Percentiles rank a stretch among this genome's conserved stretches.
phyloP scores from a whole-genome alignment of 345 rosid species.

The Firmiana major region DNA sequence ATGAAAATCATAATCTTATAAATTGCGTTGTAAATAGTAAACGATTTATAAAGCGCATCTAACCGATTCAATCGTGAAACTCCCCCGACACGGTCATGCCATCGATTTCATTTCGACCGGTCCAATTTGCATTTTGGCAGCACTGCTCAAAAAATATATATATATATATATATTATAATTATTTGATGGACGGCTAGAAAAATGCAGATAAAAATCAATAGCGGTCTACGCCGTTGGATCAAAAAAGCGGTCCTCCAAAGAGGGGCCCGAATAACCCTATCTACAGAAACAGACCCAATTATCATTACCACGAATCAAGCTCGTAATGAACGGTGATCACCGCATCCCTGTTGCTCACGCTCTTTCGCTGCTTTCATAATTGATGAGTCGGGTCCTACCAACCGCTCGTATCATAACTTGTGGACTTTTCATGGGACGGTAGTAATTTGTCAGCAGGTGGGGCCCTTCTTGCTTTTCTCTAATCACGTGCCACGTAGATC shows the following conservation, averaged over 20 bases:
- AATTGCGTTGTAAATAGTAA: too few relatives aligned
- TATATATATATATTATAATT: too few relatives aligned
- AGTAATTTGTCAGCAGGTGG: background rate
- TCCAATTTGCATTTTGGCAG: too few relatives aligned
- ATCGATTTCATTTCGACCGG: too few relatives aligned
- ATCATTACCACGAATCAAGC: background rate
- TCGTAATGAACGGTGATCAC: slow-evolving; percentile 1
- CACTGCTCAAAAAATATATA: too few relatives aligned
- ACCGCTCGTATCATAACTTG: background rate
- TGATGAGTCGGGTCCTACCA: background rate
- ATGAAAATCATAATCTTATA: too few relatives aligned
- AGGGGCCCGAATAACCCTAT: background rate
- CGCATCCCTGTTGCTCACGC: background rate
- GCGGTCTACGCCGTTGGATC: background rate
- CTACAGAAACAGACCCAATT: background rate
- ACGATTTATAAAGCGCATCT: too few relatives aligned
- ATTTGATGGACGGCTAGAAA: too few relatives aligned
- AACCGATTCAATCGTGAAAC: too few relatives aligned
- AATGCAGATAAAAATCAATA: too few relatives aligned
- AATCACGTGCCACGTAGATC: background rate
- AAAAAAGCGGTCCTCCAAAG: background rate
- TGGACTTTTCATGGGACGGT: background rate
- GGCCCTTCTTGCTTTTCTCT: background rate
- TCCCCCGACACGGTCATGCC: too few relatives aligned
- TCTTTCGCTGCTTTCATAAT: background rate